phyloP scores from a whole-genome alignment of 495 filamentous ascomycete species.

The Jackrogersella multiformis region DNA sequence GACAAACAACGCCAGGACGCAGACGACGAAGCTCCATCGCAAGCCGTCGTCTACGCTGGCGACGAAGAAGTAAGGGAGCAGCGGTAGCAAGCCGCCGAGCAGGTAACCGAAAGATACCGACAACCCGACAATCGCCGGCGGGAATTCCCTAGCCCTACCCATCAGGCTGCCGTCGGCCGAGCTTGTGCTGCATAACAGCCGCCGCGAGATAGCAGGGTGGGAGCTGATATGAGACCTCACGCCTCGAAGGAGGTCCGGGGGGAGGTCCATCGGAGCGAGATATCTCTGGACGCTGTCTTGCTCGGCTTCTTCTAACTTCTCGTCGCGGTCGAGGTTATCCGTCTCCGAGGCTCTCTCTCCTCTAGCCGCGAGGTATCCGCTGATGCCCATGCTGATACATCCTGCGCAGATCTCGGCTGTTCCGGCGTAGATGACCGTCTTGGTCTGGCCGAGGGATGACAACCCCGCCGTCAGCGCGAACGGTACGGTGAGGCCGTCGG shows the following conservation, averaged over 20 bases:
- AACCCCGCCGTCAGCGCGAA: conserved; percentile 72
- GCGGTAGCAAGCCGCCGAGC: conserved; percentile 74
- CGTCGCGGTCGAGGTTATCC: neutral
- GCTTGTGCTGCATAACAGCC: conserved; percentile 10
- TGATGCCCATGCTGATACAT: conserved; percentile 75
- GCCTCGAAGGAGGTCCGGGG: conserved; percentile 71
- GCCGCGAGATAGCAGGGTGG: conserved; percentile 65
- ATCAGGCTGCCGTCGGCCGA: conserved; percentile 8
- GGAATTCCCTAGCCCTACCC: conserved; percentile 19
- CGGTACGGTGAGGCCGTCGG: conserved; percentile 71
- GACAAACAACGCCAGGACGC: conserved; percentile 72
- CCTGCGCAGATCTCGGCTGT: conserved; percentile 74
- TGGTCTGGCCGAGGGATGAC: conserved; percentile 67
- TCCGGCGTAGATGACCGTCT: conserved; percentile 74
- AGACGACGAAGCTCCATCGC: conserved; percentile 73
- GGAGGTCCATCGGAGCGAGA: conserved; percentile 60
- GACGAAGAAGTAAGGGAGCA: conserved; percentile 82
- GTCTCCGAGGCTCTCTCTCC: conserved; percentile 61
- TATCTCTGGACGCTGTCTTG: conserved; percentile 36
- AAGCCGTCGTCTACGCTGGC: conserved; percentile 67
- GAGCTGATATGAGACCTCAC: conserved; percentile 72
- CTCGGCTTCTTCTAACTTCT: conserved; percentile 13
- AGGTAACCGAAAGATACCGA: conserved; percentile 77
- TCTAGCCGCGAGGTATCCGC: conserved; percentile 75
- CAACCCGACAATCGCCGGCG: conserved; percentile 51